A percentile compares a stretch with the other conserved stretches of the same genome.
Conservation (phyloP, 2,329 filamentous ascomycete species). For the Talaromyces sp. region DNA sequence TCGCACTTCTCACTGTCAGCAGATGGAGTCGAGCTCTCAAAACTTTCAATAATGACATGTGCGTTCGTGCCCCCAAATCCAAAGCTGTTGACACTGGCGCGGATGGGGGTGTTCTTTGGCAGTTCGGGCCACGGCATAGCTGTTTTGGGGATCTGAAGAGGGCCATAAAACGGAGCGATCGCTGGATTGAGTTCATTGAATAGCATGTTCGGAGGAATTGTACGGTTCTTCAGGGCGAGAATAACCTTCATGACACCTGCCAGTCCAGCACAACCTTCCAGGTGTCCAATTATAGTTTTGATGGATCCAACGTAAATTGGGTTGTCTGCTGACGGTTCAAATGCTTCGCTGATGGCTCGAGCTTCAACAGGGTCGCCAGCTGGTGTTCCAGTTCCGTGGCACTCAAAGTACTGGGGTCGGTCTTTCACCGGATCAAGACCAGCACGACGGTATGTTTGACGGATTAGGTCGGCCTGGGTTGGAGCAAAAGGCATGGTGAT, state of each 20-base stretch:
- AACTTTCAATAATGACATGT: conserved; percentile 12
- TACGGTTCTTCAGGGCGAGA: conserved; percentile 11
- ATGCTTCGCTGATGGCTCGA: conserved; percentile 41
- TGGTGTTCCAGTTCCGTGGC: conserved; percentile 43
- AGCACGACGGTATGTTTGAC: conserved; percentile 28
- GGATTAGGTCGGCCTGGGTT: conserved; percentile 35
- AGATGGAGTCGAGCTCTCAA: not conserved
- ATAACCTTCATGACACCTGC: conserved; percentile 12
- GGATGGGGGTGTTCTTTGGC: conserved; percentile 11
- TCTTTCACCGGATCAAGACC: conserved; percentile 21
- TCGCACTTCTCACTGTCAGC: conserved; percentile 25
- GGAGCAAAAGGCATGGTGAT: conserved; percentile 35
- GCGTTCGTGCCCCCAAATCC: conserved; percentile 23
- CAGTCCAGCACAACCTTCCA: conserved; percentile 11
- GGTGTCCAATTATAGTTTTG: conserved; percentile 22
- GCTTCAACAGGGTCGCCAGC: conserved; percentile 55
- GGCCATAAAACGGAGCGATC: conserved; percentile 8
- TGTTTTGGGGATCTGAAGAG: conserved; percentile 16
- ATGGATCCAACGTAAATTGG: conserved; percentile 20
- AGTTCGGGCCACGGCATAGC: conserved; percentile 16
- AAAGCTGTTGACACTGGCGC: conserved; percentile 39
- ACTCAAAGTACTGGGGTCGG: conserved; percentile 30
- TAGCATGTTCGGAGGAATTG: conserved; percentile 11
- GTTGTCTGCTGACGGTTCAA: not conserved
- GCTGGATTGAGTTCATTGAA: conserved; percentile 7